Percentiles rank a stretch among this genome's conserved stretches.
phyloP scores from a whole-genome alignment of 2,329 filamentous ascomycete species.

The Trichophyton equinum region DNA sequence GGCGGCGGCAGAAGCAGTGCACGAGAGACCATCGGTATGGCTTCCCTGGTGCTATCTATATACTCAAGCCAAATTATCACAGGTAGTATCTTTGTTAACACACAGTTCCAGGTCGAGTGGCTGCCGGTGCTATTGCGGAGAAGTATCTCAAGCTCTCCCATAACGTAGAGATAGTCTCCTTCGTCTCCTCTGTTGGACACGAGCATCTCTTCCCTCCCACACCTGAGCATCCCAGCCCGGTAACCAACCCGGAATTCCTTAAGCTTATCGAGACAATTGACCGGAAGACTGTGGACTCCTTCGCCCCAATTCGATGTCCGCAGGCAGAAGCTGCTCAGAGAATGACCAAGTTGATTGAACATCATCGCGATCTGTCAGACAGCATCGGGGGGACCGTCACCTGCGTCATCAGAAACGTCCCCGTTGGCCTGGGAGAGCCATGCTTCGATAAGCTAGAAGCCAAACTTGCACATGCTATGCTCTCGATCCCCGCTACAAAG shows the following conservation, averaged over 20 bases:
- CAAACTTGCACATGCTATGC: conserved; percentile 80
- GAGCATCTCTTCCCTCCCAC: conserved; percentile 66
- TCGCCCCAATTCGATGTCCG: conserved; percentile 80
- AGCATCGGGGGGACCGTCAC: conserved; percentile 92
- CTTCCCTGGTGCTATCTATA: neutral
- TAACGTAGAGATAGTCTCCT: conserved; percentile 82
- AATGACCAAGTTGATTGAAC: conserved; percentile 70
- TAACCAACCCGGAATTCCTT: conserved; percentile 68
- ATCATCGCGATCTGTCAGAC: conserved; percentile 66
- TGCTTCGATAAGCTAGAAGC: conserved; percentile 95
- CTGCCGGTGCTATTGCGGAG: conserved; percentile 82
- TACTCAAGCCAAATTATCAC: neutral
- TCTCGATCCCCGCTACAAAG: conserved; percentile 88
- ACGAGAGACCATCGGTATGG: conserved; percentile 76
- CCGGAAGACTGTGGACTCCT: conserved; percentile 61
- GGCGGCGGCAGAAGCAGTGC: conserved; percentile 84
- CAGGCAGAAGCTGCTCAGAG: conserved; percentile 48
- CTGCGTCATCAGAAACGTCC: conserved; percentile 78
- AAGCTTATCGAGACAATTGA: conserved; percentile 59
- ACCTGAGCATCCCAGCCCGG: conserved; percentile 52
- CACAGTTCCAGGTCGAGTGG: conserved; percentile 54
- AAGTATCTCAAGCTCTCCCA: conserved; percentile 75
- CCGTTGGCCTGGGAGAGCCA: conserved; percentile 79
- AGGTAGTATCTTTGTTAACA: neutral
- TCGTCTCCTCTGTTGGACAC: conserved; percentile 71